A percentile compares a stretch with the other conserved stretches of the same genome.
These are phyloP conservation scores for Hygrophoropsis aurantiaca DNA, from an alignment of 768 basidiomycete species.

Conservation along the genomic window DNA sequence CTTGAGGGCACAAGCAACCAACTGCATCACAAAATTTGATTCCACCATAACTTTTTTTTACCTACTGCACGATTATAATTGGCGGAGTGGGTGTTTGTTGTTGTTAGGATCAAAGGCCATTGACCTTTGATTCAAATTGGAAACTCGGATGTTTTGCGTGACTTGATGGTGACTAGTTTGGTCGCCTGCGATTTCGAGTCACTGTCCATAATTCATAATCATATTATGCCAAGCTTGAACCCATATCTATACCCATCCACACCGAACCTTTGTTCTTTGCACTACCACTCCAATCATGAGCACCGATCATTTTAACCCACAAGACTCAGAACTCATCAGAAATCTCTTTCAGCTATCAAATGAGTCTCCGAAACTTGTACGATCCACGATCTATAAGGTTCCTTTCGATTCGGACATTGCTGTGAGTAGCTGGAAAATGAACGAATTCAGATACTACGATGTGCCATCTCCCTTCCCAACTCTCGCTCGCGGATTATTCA, in stretches of 20 bases:
- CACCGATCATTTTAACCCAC: slow-evolving; percentile 20
- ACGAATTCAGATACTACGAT: slow-evolving; percentile 92
- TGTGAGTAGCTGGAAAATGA: slow-evolving; percentile 94
- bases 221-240: too few species aligned
- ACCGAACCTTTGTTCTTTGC: too few species aligned
- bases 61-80: too few species aligned
- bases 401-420: slow-evolving; percentile 54
- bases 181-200: too few species aligned
- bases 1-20: too few species aligned
- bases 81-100: neutral
- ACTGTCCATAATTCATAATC: too few species aligned
- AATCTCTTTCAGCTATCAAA: slow-evolving; percentile 53
- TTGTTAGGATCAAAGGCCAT: neutral
- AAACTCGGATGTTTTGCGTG: too few species aligned
- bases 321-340: slow-evolving; percentile 62
- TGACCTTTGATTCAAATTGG: neutral
- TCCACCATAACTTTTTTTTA: too few species aligned
- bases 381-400: slow-evolving; percentile 52
- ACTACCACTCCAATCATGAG: slow-evolving; percentile 16
- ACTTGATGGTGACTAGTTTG: too few species aligned
- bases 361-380: slow-evolving; percentile 64
- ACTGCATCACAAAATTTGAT: too few species aligned
- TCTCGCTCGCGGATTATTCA: slow-evolving; percentile 90
- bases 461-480: slow-evolving; percentile 92
- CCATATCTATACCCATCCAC: too few species aligned